These are phyloP conservation scores for Lupinus albus DNA, from an alignment of 306 rosid species.

Conservation along the genomic window DNA sequence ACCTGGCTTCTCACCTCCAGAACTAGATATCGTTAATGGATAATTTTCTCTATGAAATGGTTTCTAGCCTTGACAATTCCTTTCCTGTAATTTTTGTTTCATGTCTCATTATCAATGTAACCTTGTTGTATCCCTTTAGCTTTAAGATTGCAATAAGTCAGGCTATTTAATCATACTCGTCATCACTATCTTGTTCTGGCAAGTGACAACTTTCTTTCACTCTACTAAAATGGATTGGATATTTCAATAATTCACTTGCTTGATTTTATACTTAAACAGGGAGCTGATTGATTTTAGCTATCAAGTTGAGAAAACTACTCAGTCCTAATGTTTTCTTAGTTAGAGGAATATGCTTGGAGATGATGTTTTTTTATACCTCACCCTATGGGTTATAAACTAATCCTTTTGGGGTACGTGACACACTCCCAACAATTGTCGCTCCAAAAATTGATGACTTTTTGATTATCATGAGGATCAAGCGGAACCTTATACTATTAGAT, in stretches of 20 bases:
- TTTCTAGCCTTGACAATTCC: slow-evolving; percentile 21
- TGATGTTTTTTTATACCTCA: too few relatives aligned
- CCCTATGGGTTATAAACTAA: too few relatives aligned
- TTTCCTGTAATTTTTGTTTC: slow-evolving; percentile 20
- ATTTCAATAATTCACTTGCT: too few relatives aligned
- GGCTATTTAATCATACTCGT: neutral
- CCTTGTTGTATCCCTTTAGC: slow-evolving; percentile 10
- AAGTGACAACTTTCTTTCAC: neutral
- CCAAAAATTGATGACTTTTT: too few relatives aligned
- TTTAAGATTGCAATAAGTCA: slow-evolving; percentile 10
- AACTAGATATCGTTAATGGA: slow-evolving; percentile 34
- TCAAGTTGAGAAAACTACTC: neutral
- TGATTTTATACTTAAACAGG: too few relatives aligned
- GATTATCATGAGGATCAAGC: too few relatives aligned
- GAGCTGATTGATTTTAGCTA: too few relatives aligned
- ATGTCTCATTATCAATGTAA: slow-evolving; percentile 6
- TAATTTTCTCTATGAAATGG: slow-evolving; percentile 19
- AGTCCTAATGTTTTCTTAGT: neutral
- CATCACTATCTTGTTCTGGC: neutral
- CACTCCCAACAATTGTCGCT: too few relatives aligned
- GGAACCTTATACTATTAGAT: too few relatives aligned
- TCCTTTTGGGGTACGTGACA: too few relatives aligned
- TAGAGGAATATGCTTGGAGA: neutral
- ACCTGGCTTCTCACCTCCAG: slow-evolving; percentile 57
- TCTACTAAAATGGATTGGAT: neutral